Base-by-base conservation (phyloP, 192 early-diverging fungal genomes). In the Rhizoclosmatium globosum region DNA sequence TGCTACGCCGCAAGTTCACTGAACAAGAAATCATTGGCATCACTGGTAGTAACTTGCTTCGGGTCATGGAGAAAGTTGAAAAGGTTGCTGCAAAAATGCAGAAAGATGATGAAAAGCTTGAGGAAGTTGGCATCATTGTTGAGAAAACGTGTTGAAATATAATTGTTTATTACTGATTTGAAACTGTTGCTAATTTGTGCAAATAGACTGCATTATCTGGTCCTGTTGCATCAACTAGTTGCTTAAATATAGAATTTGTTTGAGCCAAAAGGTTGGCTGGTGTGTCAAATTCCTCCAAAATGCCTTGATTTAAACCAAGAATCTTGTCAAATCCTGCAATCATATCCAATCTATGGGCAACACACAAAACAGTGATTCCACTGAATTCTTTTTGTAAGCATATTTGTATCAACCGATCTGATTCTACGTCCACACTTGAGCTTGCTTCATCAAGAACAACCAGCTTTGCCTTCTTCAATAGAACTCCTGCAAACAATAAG, bases 201-300 rank as follows among this genome's bases (percentile, higher is more conserved):
- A 31, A 31, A 31, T 31, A 31, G 0, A 0, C 31, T 31, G 77
- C 68, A 61, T 81, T 81, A 17, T 70, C 75, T 17, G 72, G 23
- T 6, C 91, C 91, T 21, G 91, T 92, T 64, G 91, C 91, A 48
- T 92, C 91, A 15, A 92, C 88, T 81, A 92, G 82, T 38, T 68
- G 68, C 2, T 81, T 75, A 57, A 73, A 73, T 23, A 73, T 17
- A n/a, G 71, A 60, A 17, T 73, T 43, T 41, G 6, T 11, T 45
- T 83, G 65, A 42, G 66, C 45, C 7, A 92, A 73, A 68, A 92
- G 73, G 21, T 75, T 82, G 21, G 81, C 77, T 31, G 89, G 91
- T 31, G 82, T 79, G 57, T 84, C 90, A 80, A 85, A 84, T 71
- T 87, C 88, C 9, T 79, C 75, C 11, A 89, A 73, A 13, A 50